Conservation (phyloP, 176 grass and related monocot species). For the Musa itinerans region DNA sequence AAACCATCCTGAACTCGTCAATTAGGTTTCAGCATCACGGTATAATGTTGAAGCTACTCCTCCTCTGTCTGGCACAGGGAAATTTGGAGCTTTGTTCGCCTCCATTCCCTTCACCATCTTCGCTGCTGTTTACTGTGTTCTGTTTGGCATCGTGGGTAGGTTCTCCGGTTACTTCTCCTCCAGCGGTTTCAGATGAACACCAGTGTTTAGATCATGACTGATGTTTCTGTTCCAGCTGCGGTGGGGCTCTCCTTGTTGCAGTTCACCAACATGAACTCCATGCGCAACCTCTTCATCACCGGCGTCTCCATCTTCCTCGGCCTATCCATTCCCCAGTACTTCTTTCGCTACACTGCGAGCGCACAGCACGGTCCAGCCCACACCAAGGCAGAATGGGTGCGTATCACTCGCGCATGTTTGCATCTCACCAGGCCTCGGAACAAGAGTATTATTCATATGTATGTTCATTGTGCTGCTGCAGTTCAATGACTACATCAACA, state of each 20-base stretch:
- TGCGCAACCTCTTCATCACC: constrained; percentile 92
- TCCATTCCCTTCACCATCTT: constrained; percentile 96
- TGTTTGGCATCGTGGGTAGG: constrained; percentile 87
- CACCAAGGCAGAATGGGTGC: constrained; percentile 82
- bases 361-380: constrained; percentile 72
- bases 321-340: constrained; percentile 92
- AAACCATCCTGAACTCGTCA: neutral
- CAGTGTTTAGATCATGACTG: no score
- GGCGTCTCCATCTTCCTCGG: constrained; percentile 97
- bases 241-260: constrained; percentile 93
- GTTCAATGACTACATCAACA: constrained; percentile 99
- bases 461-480: constrained; percentile 21
- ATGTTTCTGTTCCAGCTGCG: constrained; percentile 38
- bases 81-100: constrained; percentile 93
- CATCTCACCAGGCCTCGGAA: neutral
- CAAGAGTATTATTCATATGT: neutral
- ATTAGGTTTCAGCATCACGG: neutral
- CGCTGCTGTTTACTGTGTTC: constrained; percentile 74
- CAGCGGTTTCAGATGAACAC: no score
- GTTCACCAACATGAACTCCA: constrained; percentile 99
- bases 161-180: neutral
- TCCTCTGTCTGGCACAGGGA: constrained; percentile 32
- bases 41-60: neutral
- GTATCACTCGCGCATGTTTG: constrained; percentile 10
- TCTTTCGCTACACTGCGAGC: constrained; percentile 73